Evolutionary conservation across 2,329 filamentous ascomycete species (phyloP).

Genomic region (Xylogone sp.): DNA sequence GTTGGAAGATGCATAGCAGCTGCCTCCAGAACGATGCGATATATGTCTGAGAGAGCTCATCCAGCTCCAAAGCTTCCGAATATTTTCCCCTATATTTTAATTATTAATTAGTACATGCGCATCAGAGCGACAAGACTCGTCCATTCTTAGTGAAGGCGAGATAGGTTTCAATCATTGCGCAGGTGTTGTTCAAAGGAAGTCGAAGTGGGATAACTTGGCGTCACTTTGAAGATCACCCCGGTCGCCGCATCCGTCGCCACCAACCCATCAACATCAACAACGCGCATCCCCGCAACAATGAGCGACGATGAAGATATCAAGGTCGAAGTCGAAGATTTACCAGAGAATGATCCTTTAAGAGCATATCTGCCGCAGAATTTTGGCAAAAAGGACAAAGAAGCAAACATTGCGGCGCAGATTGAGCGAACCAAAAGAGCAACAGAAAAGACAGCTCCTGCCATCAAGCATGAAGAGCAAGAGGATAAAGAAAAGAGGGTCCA

Average conservation of each 20-base stretch:
- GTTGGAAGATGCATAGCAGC: constrained; percentile 26
- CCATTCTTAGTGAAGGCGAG: background rate
- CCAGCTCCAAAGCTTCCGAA: constrained; percentile 6
- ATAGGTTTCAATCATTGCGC: background rate
- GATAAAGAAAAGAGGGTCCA: constrained; percentile 22
- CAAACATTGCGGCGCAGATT: constrained; percentile 77
- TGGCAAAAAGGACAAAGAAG: constrained; percentile 72
- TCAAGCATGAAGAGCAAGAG: constrained; percentile 24
- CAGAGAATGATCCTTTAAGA: constrained; percentile 66
- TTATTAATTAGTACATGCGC: constrained; percentile 6
- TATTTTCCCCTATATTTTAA: background rate
- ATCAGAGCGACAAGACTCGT: background rate
- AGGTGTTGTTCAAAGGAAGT: background rate
- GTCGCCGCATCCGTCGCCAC: background rate
- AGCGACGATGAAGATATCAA: constrained; percentile 58
- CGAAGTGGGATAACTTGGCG: background rate
- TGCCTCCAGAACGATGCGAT: constrained; percentile 3
- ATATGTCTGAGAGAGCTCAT: constrained; percentile 17
- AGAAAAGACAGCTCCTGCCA: constrained; percentile 19
- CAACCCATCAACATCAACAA: constrained; percentile 1
- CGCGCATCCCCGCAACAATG: constrained; percentile 35
- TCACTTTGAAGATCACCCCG: background rate
- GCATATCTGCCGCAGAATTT: constrained; percentile 79
- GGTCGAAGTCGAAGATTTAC: constrained; percentile 51
- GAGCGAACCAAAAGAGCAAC: constrained; percentile 67